Conservation (phyloP, 495 filamentous ascomycete species). For the Immersiella caudata region DNA sequence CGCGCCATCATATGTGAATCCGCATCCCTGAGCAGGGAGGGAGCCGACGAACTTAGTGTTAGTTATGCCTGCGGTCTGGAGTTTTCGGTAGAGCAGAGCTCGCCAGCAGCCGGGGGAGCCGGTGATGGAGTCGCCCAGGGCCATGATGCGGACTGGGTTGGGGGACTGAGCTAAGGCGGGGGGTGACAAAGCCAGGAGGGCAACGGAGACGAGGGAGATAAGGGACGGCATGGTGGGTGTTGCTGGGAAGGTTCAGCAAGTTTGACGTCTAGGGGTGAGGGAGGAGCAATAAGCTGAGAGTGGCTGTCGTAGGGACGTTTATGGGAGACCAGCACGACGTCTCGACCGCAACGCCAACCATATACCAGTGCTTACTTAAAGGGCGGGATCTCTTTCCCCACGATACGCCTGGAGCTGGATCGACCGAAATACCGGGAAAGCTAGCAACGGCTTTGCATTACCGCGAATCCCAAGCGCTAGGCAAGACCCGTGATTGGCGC, state of each 20-base stretch:
- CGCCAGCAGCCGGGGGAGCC: constrained; percentile 48
- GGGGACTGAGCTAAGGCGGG: background rate
- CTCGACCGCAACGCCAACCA: background rate
- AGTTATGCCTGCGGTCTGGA: constrained; percentile 34
- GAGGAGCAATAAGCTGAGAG: background rate
- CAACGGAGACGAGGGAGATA: background rate
- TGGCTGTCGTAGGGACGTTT: too few relatives aligned
- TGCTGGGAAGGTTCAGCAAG: background rate
- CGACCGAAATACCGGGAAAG: constrained; percentile 6
- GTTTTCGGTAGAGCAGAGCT: constrained; percentile 42
- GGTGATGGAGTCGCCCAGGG: constrained; percentile 47
- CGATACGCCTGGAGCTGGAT: background rate
- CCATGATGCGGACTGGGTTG: constrained; percentile 34
- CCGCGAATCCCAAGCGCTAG: background rate
- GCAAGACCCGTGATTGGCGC: constrained; percentile 18
- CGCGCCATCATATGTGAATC: constrained; percentile 48
- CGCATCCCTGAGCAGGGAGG: constrained; percentile 39
- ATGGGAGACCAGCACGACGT: background rate
- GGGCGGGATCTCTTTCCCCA: background rate
- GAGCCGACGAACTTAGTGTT: constrained; percentile 47
- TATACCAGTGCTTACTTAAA: background rate
- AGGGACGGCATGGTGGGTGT: background rate
- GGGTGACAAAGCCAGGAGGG: background rate
- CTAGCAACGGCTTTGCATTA: background rate
- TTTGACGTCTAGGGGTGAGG: too few relatives aligned